Base-by-base conservation (phyloP, 2,329 filamentous ascomycete species). In the Colletotrichum euphorbiae region DNA sequence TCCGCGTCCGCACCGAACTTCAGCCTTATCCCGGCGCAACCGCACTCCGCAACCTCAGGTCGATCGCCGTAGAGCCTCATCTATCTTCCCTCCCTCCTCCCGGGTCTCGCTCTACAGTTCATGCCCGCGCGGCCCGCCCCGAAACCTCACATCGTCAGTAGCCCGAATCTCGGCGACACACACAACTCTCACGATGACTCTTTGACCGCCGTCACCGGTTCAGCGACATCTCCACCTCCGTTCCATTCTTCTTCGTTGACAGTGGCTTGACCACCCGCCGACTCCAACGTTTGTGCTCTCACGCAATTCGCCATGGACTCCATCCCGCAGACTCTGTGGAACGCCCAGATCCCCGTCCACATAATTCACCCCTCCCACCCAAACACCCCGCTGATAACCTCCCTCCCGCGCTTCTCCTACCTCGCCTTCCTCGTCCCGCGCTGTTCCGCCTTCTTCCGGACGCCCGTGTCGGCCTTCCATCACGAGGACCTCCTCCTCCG, bases 391-490 rank as follows among this genome's bases (percentile, higher is more conserved):
- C 87, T 88, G 73, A 78, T 88, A 74, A 81, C 84, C 38, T 81
- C 80, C 59, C 79, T 89, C 65, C 86, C 87, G 52, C 85, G 87
- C 72, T 87, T 89, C 76, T 83, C 84, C 77, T 89, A 89, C 78
- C 81, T 89, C 8, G 83, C 87, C 11, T 79, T 88, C 69, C 80
- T 89, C 36, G 80, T 88, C 46, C 86, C 87, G 24, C 84, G 86
- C 31, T 80, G 89, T 52, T 78, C 81, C 1, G 77, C 82, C 70
- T 88, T 83, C 77, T 89, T 87, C 76, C 80, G 81, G 67, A 74
- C 79, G 9, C 80, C 85, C 3, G 88, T 86, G 77, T 87, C 85
- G 36, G 87, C 85, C 76, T 89, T 89, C 74, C 84, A 87, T 74
- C 85, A 87, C 73, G 85, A 87, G 68, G 81, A 84, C 61, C 78